A percentile compares a stretch with the other conserved stretches of the same genome.
These are phyloP conservation scores for Santalum album DNA, from an alignment of 164 flowering plant genomes.

Conservation along the genomic window DNA sequence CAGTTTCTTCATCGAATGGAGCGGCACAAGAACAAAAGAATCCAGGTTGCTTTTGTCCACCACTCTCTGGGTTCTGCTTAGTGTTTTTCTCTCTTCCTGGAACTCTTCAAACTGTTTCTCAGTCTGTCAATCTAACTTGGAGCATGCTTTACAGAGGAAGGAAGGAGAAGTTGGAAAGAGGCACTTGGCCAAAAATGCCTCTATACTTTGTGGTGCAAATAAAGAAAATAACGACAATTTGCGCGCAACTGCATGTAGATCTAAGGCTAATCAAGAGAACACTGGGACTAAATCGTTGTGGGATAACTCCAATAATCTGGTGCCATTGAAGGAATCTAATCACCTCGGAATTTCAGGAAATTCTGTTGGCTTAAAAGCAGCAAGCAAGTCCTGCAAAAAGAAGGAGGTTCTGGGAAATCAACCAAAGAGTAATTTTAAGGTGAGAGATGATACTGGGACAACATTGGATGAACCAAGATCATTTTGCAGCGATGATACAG, in stretches of 20 bases:
- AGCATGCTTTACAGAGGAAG: constrained; percentile 27
- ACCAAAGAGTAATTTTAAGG: constrained; percentile 2
- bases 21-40: constrained; percentile 43
- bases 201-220: constrained; percentile 7
- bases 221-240: constrained; percentile 17
- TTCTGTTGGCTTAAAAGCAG: neutral
- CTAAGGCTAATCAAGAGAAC: neutral
- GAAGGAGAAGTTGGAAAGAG: constrained; percentile 27
- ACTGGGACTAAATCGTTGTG: constrained; percentile 1
- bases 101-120: constrained; percentile 1
- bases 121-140: constrained; percentile 13
- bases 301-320: constrained; percentile 9
- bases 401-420: constrained; percentile 5
- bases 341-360: neutral
- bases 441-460: constrained; percentile 7
- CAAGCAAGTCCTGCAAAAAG: neutral
- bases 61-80: neutral
- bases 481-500: constrained; percentile 48
- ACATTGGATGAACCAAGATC: constrained; percentile 14
- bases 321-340: constrained; percentile 15
- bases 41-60: constrained; percentile 31
- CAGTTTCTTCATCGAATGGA: constrained; percentile 74
- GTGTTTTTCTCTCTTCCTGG: neutral
- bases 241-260: constrained; percentile 5
- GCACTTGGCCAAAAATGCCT: constrained; percentile 13